Conservation (phyloP, 352 stramenopile genomes). For the Hyaloperonospora arabidopsidis region DNA sequence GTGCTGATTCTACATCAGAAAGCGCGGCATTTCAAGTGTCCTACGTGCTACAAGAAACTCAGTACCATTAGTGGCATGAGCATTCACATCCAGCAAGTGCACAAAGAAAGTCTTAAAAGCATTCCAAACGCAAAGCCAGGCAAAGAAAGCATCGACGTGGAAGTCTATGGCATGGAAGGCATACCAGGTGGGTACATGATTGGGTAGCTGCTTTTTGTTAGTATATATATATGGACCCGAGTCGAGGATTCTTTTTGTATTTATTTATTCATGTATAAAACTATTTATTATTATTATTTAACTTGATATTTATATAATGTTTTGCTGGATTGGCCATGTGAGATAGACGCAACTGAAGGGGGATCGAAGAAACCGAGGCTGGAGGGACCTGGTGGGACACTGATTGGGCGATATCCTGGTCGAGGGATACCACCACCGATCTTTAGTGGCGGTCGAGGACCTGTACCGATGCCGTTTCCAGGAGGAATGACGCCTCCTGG, state of each 20-base stretch:
- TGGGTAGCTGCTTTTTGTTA: no score
- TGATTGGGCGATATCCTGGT: slow-evolving; percentile 38
- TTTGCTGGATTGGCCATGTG: not conserved
- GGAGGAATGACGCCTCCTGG: slow-evolving; percentile 23
- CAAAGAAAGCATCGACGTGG: slow-evolving; percentile 67
- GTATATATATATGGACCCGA: no score
- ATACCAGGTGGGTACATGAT: slow-evolving; percentile 51
- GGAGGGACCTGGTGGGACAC: slow-evolving; percentile 19
- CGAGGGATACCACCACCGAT: slow-evolving; percentile 40
- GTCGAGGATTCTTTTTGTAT: no score
- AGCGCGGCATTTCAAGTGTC: slow-evolving; percentile 88
- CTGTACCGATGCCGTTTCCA: slow-evolving; percentile 40
- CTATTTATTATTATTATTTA: no score
- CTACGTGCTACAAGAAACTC: slow-evolving; percentile 88
- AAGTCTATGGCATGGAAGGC: slow-evolving; percentile 88
- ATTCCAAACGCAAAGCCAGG: slow-evolving; percentile 84
- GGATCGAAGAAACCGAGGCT: slow-evolving; percentile 42
- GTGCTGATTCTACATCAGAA: slow-evolving; percentile 91
- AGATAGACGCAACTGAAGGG: slow-evolving; percentile 14
- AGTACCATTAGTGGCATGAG: slow-evolving; percentile 84
- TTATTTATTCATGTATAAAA: no score
- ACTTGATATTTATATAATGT: not conserved
- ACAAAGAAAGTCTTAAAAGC: slow-evolving; percentile 76
- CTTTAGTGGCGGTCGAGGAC: slow-evolving; percentile 37
- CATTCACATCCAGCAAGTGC: slow-evolving; percentile 84